A percentile compares a stretch with the other conserved stretches of the same genome.
phyloP scores from a whole-genome alignment of 1,284 basidiomycete species.

The Puccinia sorghi region DNA sequence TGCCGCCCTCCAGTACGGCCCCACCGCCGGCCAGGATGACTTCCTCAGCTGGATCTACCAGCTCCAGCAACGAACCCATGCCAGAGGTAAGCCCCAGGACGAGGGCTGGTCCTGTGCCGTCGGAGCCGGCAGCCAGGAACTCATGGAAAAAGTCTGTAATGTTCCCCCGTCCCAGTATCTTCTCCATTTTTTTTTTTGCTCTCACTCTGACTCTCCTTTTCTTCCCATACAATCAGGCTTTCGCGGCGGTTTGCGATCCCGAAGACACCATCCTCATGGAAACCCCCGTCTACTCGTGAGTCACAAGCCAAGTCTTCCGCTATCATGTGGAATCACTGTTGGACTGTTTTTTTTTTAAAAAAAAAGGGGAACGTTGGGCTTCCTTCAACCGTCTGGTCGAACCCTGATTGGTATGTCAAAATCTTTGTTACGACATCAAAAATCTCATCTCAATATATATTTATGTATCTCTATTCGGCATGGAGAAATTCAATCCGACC shows the following conservation, averaged over 20 bases:
- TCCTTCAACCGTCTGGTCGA: constrained; percentile 22
- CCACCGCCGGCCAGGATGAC: constrained; percentile 53
- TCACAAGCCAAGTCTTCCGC: neutral
- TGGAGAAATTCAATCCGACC: constrained; percentile 78
- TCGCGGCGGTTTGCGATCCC: constrained; percentile 44
- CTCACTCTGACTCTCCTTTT: neutral
- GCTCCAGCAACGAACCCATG: constrained; percentile 55
- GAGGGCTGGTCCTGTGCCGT: constrained; percentile 45
- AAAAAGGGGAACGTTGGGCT: constrained; percentile 33
- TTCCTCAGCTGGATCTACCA: constrained; percentile 55
- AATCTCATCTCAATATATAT: neutral
- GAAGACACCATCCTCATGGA: constrained; percentile 49
- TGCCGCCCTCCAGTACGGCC: constrained; percentile 57
- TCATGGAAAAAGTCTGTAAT: constrained; percentile 39
- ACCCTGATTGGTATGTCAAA: constrained; percentile 31
- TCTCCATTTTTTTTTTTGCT: neutral
- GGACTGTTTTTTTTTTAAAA: neutral
- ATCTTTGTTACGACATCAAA: neutral
- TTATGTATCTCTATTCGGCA: no score
- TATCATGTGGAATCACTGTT: neutral
- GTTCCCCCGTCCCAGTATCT: neutral
- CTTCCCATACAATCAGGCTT: constrained; percentile 8
- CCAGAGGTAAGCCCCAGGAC: constrained; percentile 50
- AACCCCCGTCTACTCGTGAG: constrained; percentile 49
- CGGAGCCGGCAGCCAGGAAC: constrained; percentile 47